Base-by-base conservation (phyloP, 2,329 filamentous ascomycete genomes). In the Neoascochyta sp. region DNA sequence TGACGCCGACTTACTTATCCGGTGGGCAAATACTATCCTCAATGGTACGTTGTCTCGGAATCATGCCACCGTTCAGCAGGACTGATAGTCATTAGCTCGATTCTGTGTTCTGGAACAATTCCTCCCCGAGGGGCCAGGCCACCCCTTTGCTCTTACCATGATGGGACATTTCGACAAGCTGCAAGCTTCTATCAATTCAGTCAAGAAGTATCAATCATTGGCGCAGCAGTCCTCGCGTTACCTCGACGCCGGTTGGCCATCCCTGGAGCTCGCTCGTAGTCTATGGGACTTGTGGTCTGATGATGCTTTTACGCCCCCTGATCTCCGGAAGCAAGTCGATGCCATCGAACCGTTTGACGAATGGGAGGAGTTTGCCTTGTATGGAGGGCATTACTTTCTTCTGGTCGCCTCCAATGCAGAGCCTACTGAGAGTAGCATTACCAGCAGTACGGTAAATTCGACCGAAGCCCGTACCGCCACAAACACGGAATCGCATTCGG, bases 301-400 rank as follows among this genome's bases (percentile, higher is more conserved):
- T 43, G 68, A 78, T 9, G 54, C 66, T 3, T 89, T 89, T 57
- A 63, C 94, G 12, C 70, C 69, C 5, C 52, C 71, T 1, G 62
- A 70, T 1, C 73, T 86, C 39, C 75, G 86, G 41, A 66, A 57
- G 19, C 65, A 65, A 8, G 64, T 95, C 9, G 82, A 95, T 47
- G 54, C 66, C 1, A 63, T 88, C 10, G 90, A 95, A 53, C 79
- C 83, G 1, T 95, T 96, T 54, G 90, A 96, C 59, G 89, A 95
- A 63, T 95, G 87, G 87, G 90, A 96, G 62, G 90, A 95, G 52
- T 88, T 95, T 54, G 80, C 83, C 3, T 68, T 95, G 1, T 95
- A 93, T 59, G 79, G 77, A 2, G 80, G 80, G 18, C 89, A 95
- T 62, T 94, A 95, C 61, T 84, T 89, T 47, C 65, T 95, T 23